Evolutionary conservation across 768 basidiomycete species (phyloP).

Genomic region (Guyanaporus albipodus): DNA sequence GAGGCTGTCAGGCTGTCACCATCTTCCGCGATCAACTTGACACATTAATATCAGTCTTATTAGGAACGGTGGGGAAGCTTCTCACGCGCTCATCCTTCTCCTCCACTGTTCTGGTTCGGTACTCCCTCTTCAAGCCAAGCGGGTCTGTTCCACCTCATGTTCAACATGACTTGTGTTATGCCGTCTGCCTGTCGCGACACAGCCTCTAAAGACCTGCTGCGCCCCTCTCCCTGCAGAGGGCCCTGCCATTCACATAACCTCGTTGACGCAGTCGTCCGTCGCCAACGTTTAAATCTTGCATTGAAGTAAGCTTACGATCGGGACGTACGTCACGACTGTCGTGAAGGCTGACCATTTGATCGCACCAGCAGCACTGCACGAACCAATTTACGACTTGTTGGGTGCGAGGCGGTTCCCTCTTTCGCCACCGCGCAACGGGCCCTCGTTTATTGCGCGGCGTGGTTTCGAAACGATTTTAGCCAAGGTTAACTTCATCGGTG

Average conservation of each 20-base stretch:
- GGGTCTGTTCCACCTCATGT: constrained; percentile 23
- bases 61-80: constrained; percentile 4
- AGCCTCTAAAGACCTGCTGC: constrained; percentile 5
- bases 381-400: constrained; percentile 11
- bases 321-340: constrained; percentile 30
- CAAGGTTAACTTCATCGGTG: constrained; percentile 13
- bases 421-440: constrained; percentile 13
- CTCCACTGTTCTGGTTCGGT: constrained; percentile 1
- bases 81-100: constrained; percentile 10
- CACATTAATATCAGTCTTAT: constrained; percentile 14
- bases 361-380: constrained; percentile 5
- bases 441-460: constrained; percentile 17
- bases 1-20: constrained; percentile 1
- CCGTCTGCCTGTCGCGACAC: constrained; percentile 12
- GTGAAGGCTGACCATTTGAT: constrained; percentile 9
- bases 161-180: constrained; percentile 14
- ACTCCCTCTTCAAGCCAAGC: constrained; percentile 8
- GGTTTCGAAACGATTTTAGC: constrained; percentile 9
- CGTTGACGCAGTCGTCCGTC: constrained; percentile 8
- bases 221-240: not conserved
- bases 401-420: constrained; percentile 19
- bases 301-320: constrained; percentile 16
- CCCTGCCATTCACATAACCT: not conserved
- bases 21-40: constrained; percentile 3
- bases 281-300: constrained; percentile 23